A percentile compares a stretch with the other conserved stretches of the same genome.
Conservation (phyloP, 306 rosid species). For the Ceratonia siliqua region DNA sequence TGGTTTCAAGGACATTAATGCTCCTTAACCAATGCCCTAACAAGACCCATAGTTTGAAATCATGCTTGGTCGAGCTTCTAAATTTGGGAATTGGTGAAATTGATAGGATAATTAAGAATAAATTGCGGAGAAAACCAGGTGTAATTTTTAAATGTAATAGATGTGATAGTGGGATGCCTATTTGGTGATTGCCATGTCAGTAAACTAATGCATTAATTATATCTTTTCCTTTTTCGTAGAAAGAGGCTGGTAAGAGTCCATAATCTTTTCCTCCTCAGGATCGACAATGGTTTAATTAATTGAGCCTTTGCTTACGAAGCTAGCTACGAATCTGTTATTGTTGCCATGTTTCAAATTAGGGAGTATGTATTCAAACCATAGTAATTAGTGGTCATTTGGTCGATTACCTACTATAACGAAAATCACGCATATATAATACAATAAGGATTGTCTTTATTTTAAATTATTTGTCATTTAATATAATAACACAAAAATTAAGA, state of each 20-base stretch:
- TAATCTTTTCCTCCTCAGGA: neutral
- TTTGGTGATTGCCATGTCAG: slow-evolving; percentile 39
- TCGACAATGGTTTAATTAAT: neutral
- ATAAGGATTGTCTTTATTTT: too few relatives aligned
- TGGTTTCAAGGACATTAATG: too few relatives aligned
- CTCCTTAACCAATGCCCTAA: too few relatives aligned
- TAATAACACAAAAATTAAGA: too few relatives aligned
- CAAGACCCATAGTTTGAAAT: neutral
- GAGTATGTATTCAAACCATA: neutral
- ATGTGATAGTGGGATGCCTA: slow-evolving; percentile 56
- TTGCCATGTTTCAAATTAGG: slow-evolving; percentile 8
- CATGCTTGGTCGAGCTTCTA: neutral
- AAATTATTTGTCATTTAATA: too few relatives aligned
- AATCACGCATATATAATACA: slow-evolving; percentile 5
- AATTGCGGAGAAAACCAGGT: neutral
- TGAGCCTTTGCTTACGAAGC: neutral
- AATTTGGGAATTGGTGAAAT: neutral
- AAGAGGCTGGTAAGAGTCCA: slow-evolving; percentile 1
- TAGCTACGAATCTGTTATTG: slow-evolving; percentile 14
- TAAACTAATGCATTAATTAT: slow-evolving; percentile 22
- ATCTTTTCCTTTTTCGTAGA: slow-evolving; percentile 9
- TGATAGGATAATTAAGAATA: neutral
- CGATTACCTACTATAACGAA: slow-evolving; percentile 44
- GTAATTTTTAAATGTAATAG: slow-evolving; percentile 45
- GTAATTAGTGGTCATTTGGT: slow-evolving; percentile 36